Base-by-base conservation (phyloP, 768 basidiomycete genomes). In the Lentinula sp. region DNA sequence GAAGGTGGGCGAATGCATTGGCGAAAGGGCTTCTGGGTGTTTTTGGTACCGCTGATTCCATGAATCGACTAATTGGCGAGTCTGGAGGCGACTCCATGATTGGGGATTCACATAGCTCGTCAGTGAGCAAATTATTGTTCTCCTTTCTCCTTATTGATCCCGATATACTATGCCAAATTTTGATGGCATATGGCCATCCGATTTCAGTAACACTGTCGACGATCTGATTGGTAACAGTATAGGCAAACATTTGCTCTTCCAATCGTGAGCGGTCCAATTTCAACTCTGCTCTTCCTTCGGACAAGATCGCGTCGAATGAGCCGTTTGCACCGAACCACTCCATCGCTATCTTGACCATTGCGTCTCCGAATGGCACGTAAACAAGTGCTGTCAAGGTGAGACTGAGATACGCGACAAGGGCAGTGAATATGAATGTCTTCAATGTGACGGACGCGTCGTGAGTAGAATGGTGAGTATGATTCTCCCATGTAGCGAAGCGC, bases 311-410 rank as follows among this genome's bases (percentile, higher is more conserved):
- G 69, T 87, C 88, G 63, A 77, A 73, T 49, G 81, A 76, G 40
- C 82, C 84, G 59, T 71, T 80, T 8, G 37, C 39, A 6, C 80
- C 73, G 54, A 78, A 69, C 7, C 79, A 75, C 90, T 43, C 3
- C 13, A 56, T 5, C 18, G 55, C 55, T 28, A 39, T 40, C 23
- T 23, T 43, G 21, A 56, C 95, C 93, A 63, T 93, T 85, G 56
- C 82, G 81, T 89, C 89, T 32, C 95, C 95, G 64, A 95, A 97
- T 0, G 95, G 95, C 4, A 96, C 91, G 70, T 98, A 99, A 54
- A 97, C 84, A 69, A 95, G 98, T 15, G 95, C 94, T n/a, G 89
- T 93, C 15, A 98, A 84, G 5, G 84, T 86, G n/a, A 99, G 82
- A 43, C 91, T 89, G 55, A 95, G 85, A 70, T 95, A 98, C 0